Base-by-base conservation (phyloP, 1,139 yeast species). In the Suhomyces kunorum region DNA sequence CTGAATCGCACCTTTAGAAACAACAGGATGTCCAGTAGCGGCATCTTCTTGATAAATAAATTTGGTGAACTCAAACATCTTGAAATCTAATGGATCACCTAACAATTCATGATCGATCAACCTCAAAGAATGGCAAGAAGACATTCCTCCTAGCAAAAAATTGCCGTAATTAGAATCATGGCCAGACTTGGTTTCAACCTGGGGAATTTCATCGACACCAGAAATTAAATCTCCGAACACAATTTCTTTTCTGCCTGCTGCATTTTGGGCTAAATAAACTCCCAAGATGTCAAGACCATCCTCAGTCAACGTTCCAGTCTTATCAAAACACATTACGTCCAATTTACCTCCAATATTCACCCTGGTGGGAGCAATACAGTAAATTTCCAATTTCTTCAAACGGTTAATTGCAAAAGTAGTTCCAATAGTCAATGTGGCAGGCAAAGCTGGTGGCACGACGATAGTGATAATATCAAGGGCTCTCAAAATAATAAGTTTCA, bases 381-480 rank as follows among this genome's bases (percentile, higher is more conserved):
- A 92, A 5, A 94, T 84, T 34, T 78, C 70, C 34, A 53, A 46
- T 43, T 74, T 68, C 46, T 87, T 81, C 47, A 94, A 69, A 47
- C 98, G 72, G 24, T 80, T 74, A 28, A 94, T 66, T 0, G 98
- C 95, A 67, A 94, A 89, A 46, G 92, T 88, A 0, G 97, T 89
- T 23, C 98, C 98, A 47, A 94, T 92, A 0, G 98, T 89, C 45
- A 92, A 69, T 0, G 98, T 94, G 0, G 98, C 98, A 0, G 99
- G 99, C 38, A 92, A 72, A 0, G 98, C 98, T 1, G 99, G 99
- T 2, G 99, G 99, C 2, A 92, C 96, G 9, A 94, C 98, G 57
- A 92, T 89, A 0, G 99, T 92, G 40, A 92, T 85, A 42, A 92
- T 79, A 64, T 92, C 99, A 45, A 94, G 68, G 0, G 98, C 98